Evolutionary conservation across 164 flowering plant species (phyloP).

Genomic region (Euptelea pleiosperma): DNA sequence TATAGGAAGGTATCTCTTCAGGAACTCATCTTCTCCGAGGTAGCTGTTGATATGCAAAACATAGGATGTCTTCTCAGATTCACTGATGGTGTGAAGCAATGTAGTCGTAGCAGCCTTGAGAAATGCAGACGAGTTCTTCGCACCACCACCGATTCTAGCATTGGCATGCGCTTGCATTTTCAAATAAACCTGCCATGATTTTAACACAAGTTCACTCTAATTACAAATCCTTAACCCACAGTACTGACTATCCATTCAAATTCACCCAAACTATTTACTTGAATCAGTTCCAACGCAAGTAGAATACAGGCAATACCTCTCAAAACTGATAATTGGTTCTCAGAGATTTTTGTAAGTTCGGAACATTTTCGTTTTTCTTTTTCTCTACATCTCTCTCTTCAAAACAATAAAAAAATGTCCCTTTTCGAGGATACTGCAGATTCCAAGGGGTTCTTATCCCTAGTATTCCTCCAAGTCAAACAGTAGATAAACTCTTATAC

Average conservation of each 20-base stretch:
- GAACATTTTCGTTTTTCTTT: too few relatives aligned
- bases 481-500: too few relatives aligned
- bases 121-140: conserved; percentile 76
- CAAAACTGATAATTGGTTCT: too few relatives aligned
- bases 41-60: conserved; percentile 85
- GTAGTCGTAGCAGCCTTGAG: conserved; percentile 85
- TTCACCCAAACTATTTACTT: not conserved
- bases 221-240: not conserved
- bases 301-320: not conserved
- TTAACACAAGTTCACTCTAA: not conserved
- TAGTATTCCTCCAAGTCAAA: too few relatives aligned
- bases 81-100: conserved; percentile 80
- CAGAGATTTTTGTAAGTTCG: too few relatives aligned
- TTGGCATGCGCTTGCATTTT: conserved; percentile 61
- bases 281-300: not conserved
- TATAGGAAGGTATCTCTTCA: conserved; percentile 67
- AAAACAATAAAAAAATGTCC: too few relatives aligned
- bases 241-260: not conserved
- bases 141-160: conserved; percentile 48
- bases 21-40: conserved; percentile 64
- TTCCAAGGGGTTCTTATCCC: too few relatives aligned
- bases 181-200: conserved; percentile 56
- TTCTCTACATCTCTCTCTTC: too few relatives aligned
- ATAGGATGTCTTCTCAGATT: conserved; percentile 83
- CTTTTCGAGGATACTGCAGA: too few relatives aligned